phyloP scores from a whole-genome alignment of 345 rosid species.

The Arabis hirsuta region DNA sequence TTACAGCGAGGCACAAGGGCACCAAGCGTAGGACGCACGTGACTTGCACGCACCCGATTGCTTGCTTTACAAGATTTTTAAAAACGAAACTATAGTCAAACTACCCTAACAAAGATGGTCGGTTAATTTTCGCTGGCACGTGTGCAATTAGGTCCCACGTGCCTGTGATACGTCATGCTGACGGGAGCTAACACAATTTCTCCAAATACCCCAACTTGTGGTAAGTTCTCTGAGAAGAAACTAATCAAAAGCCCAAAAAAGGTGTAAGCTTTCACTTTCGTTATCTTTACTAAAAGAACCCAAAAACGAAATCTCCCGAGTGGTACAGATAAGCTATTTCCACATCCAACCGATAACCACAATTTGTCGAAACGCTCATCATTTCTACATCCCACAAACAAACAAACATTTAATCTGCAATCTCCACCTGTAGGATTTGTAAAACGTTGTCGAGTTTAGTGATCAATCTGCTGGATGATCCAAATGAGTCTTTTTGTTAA shows the following conservation, averaged over 20 bases:
- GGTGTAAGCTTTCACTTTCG: conserved; percentile 6
- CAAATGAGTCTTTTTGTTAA: neutral
- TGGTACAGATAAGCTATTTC: conserved; percentile 14
- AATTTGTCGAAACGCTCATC: conserved; percentile 11
- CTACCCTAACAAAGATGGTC: conserved; percentile 11
- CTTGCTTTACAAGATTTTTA: conserved; percentile 36
- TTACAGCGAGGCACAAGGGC: conserved; percentile 15
- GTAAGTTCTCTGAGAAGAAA: neutral
- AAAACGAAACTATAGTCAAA: conserved; percentile 23
- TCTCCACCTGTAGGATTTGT: conserved; percentile 11
- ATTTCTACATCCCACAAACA: conserved; percentile 4
- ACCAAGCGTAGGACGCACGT: conserved; percentile 39
- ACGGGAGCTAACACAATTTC: conserved; percentile 3
- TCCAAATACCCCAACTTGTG: conserved; percentile 9
- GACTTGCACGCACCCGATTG: conserved; percentile 35
- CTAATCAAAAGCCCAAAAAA: neutral
- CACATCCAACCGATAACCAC: conserved; percentile 11
- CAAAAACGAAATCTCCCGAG: neutral
- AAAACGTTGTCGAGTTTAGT: neutral
- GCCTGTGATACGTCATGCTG: conserved; percentile 17
- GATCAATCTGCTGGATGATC: conserved; percentile 19
- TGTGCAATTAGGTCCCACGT: conserved; percentile 16
- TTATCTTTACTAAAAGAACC: conserved; percentile 18
- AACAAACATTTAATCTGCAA: conserved; percentile 17
- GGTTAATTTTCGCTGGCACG: conserved; percentile 3